A percentile compares a stretch with the other conserved stretches of the same genome.
These are phyloP conservation scores for Westerdykella ornata DNA, from an alignment of 2,329 filamentous ascomycete genomes.

Conservation along the genomic window DNA sequence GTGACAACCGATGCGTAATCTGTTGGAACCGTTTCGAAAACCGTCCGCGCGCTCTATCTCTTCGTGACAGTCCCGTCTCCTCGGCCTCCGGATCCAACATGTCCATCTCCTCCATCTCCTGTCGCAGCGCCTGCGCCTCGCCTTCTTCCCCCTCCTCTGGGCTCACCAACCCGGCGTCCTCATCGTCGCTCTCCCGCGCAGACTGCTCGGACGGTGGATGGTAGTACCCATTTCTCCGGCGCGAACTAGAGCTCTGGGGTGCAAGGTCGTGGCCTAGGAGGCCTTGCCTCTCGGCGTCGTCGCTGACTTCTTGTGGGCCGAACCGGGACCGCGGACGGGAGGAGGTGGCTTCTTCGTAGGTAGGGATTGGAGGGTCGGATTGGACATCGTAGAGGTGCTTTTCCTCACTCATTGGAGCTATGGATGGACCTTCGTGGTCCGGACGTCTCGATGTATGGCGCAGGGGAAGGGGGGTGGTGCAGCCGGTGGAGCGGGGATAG, in stretches of 20 bases:
- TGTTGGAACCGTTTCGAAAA: slow-evolving; percentile 53
- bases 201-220: slow-evolving; percentile 78
- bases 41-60: slow-evolving; percentile 28
- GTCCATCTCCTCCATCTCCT: slow-evolving; percentile 72
- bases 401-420: slow-evolving; percentile 33
- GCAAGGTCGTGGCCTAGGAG: slow-evolving; percentile 54
- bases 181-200: slow-evolving; percentile 56
- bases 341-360: slow-evolving; percentile 73
- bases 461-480: slow-evolving; percentile 4
- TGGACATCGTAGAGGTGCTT: slow-evolving; percentile 35
- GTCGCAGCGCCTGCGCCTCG: slow-evolving; percentile 57
- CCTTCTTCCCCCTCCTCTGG: slow-evolving; percentile 48
- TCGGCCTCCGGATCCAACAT: slow-evolving; percentile 33
- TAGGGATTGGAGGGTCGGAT: slow-evolving; percentile 65
- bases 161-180: slow-evolving; percentile 43
- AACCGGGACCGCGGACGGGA: slow-evolving; percentile 49
- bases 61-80: slow-evolving; percentile 24
- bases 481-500: slow-evolving; percentile 6
- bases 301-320: slow-evolving; percentile 55
- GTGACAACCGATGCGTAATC: slow-evolving; percentile 52
- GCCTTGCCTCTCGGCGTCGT: slow-evolving; percentile 70
- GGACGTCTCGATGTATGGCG: slow-evolving; percentile 6
- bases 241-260: slow-evolving; percentile 12
- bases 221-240: slow-evolving; percentile 50
- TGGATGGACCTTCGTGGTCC: slow-evolving; percentile 10